Conservation (phyloP, 2,329 filamentous ascomycete species). For the Sporothrix mexicana region DNA sequence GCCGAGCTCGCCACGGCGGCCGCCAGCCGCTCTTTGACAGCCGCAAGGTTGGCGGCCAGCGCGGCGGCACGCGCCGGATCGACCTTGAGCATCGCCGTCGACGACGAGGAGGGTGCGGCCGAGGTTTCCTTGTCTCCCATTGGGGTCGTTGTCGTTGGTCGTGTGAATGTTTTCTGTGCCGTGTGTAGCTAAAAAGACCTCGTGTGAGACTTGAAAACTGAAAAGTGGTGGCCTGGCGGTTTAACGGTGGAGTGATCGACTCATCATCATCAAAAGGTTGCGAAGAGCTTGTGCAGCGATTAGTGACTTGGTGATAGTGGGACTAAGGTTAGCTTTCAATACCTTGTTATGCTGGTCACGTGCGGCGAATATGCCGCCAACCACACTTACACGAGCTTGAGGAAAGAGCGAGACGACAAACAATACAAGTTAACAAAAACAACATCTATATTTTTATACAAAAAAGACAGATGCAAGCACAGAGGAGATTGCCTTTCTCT, state of each 20-base stretch:
- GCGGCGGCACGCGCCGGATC: conserved; percentile 65
- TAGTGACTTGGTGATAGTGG: background rate
- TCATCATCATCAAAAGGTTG: background rate
- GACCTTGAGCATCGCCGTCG: conserved; percentile 58
- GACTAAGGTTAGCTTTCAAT: background rate
- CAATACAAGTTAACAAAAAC: background rate
- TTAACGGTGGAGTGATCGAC: background rate
- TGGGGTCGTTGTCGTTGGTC: background rate
- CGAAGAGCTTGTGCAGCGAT: background rate
- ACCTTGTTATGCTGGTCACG: background rate
- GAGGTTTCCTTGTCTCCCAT: conserved; percentile 29
- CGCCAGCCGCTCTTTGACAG: conserved; percentile 64
- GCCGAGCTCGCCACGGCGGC: conserved; percentile 49
- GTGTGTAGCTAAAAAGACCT: background rate
- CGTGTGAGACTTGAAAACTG: no score
- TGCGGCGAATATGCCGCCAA: background rate
- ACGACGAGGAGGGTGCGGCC: background rate
- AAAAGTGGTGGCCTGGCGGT: no score
- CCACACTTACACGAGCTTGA: background rate
- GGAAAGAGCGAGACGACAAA: background rate
- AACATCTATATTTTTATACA: background rate
- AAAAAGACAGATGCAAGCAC: background rate
- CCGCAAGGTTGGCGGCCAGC: conserved; percentile 66
- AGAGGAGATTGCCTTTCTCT: background rate
- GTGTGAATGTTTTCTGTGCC: background rate